phyloP scores from a whole-genome alignment of 176 grass and related monocot species.

The Triticum dicoccoides region DNA sequence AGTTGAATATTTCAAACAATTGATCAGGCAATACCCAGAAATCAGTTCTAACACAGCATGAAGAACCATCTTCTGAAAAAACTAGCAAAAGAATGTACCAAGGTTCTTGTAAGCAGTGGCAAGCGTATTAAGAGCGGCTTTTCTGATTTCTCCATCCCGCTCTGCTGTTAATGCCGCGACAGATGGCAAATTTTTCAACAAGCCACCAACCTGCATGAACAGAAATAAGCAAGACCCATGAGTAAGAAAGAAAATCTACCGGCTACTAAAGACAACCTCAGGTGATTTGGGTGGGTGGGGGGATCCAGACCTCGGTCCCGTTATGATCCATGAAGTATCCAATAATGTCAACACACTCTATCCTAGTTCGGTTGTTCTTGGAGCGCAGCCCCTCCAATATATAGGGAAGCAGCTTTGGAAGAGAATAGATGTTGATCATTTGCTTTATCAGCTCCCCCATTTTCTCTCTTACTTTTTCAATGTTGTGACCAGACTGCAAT shows the following conservation, averaged over 20 bases:
- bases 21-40: not conserved
- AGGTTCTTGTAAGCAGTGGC: slow-evolving; percentile 97
- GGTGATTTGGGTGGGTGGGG: not conserved
- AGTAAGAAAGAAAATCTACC: slow-evolving; percentile 14
- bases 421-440: slow-evolving; percentile 80
- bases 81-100: slow-evolving; percentile 33
- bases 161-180: slow-evolving; percentile 89
- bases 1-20: not conserved
- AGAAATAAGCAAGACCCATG: slow-evolving; percentile 10
- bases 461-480: slow-evolving; percentile 94
- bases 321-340: slow-evolving; percentile 90
- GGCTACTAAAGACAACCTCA: not conserved
- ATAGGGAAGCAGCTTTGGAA: slow-evolving; percentile 85
- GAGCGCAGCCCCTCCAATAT: slow-evolving; percentile 91
- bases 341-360: slow-evolving; percentile 96
- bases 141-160: slow-evolving; percentile 94
- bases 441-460: slow-evolving; percentile 97
- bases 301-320: slow-evolving; percentile 63
- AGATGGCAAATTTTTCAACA: slow-evolving; percentile 92
- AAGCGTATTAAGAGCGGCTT: slow-evolving; percentile 96
- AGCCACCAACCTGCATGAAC: slow-evolving; percentile 79
- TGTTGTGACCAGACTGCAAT: slow-evolving; percentile 96
- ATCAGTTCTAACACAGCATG: not conserved
- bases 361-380: slow-evolving; percentile 94
- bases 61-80: not conserved